phyloP scores from a whole-genome alignment of 352 stramenopile species.

The Pythium plurisporium region DNA sequence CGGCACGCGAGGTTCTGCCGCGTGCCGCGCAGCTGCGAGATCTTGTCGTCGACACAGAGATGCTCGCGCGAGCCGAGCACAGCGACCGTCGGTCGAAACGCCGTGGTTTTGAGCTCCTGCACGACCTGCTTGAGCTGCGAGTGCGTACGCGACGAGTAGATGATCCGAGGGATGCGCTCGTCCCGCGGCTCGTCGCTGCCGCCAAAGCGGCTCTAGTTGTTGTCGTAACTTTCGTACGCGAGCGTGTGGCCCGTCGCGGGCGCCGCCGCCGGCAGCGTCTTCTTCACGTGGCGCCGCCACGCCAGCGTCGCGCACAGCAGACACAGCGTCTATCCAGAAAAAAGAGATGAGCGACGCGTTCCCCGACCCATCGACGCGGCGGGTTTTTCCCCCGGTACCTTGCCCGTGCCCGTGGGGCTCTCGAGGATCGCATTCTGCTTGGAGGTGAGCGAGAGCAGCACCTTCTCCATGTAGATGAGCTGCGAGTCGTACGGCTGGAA shows the following conservation, averaged over 20 bases:
- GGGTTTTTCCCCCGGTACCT: slow-evolving; percentile 39
- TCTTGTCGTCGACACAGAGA: slow-evolving; percentile 96
- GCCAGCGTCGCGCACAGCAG: slow-evolving; percentile 93
- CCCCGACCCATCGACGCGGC: neutral
- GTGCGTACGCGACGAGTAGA: slow-evolving; percentile 98
- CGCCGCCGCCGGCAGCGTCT: slow-evolving; percentile 25
- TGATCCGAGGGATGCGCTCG: slow-evolving; percentile 84
- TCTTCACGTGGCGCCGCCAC: slow-evolving; percentile 86
- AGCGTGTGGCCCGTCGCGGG: slow-evolving; percentile 6
- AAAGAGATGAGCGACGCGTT: neutral
- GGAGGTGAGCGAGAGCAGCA: slow-evolving; percentile 87
- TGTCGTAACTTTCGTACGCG: slow-evolving; percentile 46
- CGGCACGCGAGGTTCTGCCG: slow-evolving; percentile 86
- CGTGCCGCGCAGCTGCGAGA: slow-evolving; percentile 79
- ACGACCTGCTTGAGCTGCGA: slow-evolving; percentile 98
- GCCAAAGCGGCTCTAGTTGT: slow-evolving; percentile 17
- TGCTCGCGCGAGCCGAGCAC: slow-evolving; percentile 96
- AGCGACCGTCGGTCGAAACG: slow-evolving; percentile 85
- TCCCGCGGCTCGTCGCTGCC: slow-evolving; percentile 25
- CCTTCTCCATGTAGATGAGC: slow-evolving; percentile 96
- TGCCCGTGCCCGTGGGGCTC: slow-evolving; percentile 97
- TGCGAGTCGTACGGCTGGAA: slow-evolving; percentile 97
- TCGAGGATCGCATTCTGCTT: slow-evolving; percentile 97
- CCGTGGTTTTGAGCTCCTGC: slow-evolving; percentile 93
- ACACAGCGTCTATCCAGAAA: slow-evolving; percentile 89